phyloP scores from a whole-genome alignment of 805 yeast species.

The Kodamaea hsintzibuensis region DNA sequence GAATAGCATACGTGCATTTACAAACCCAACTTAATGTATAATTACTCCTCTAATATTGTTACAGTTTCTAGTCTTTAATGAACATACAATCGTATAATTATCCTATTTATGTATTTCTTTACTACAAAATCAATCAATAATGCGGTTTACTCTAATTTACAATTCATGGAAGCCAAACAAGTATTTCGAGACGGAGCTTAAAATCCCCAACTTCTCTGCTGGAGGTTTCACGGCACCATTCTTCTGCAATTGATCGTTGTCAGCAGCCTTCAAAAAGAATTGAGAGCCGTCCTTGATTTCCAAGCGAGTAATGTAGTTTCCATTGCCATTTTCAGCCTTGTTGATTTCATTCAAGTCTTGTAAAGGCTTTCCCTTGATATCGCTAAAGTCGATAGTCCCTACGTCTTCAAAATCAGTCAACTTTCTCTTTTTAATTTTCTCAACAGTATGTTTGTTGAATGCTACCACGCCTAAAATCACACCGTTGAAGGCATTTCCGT shows the following conservation, averaged over 20 bases:
- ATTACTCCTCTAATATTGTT: too few relatives aligned
- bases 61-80: too few relatives aligned
- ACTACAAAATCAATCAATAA: neutral
- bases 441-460: constrained; percentile 59
- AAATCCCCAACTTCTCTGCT: constrained; percentile 32
- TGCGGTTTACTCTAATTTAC: constrained; percentile 15
- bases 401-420: constrained; percentile 48
- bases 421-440: constrained; percentile 52
- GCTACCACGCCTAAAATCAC: constrained; percentile 68
- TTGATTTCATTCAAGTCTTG: constrained; percentile 7
- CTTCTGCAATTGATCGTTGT: constrained; percentile 21
- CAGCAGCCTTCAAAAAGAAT: constrained; percentile 33
- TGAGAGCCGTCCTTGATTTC: constrained; percentile 43
- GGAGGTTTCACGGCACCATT: constrained; percentile 20
- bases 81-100: neutral
- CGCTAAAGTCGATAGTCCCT: constrained; percentile 34
- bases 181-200: constrained; percentile 34
- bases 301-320: constrained; percentile 25
- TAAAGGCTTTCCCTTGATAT: constrained; percentile 6
- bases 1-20: too few relatives aligned
- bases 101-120: neutral
- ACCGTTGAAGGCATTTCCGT: constrained; percentile 72
- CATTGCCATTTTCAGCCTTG: constrained; percentile 5
- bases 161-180: constrained; percentile 47
- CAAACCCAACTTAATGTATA: too few relatives aligned